Evolutionary conservation across 495 filamentous ascomycete species (phyloP), one percentile per base, ranked within the genome.

Genomic region (Annulohypoxylon stygium): DNA sequence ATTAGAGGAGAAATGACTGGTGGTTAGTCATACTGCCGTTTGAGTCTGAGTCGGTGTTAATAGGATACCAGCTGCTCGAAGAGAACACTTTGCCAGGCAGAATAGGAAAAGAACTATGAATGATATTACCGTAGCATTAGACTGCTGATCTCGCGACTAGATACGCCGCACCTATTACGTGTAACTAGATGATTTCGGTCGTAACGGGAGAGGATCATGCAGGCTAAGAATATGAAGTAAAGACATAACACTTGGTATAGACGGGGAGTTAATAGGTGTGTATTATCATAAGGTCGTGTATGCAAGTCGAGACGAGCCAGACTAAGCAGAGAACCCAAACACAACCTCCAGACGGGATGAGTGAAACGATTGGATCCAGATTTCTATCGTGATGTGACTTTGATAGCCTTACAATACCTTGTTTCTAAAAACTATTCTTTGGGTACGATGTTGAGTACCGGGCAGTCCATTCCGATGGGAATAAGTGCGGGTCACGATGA

Each of bases 91-190:
- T 51, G 26, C 33, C 9, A 65, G 37, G 55, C 36, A 43, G 37
- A 61, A 58, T 59, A 70, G 59, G 51, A 61, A 48, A 53, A 39
- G 1, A 1, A 26, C 62, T 26, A 51, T 57, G 2, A 14, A 59
- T 23, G 47, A 71, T 39, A 71, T 59, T 61, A 65, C 47, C 51
- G 72, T 75, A 64, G 47, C 63, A 75, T 71, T 33, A 20, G 12
- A 53, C 59, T 55, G 26, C 47, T 39, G 67, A 65, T 71, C 59
- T 65, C 61, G 61, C 41, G 67, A 20, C 64, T 41, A 43, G 30
- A 55, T 47, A 65, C 51, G 67, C 53, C 45, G 58, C 63, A 67
- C 25, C 47, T 55, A 54, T 25, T 67, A 63, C 39, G 58, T n/a
- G 20, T 30, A 3, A 41, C 20, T 43, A 47, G 33, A 34, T 60